Evolutionary conservation across 2,329 filamentous ascomycete genomes (phyloP).

Genomic region (Amphichorda felina): DNA sequence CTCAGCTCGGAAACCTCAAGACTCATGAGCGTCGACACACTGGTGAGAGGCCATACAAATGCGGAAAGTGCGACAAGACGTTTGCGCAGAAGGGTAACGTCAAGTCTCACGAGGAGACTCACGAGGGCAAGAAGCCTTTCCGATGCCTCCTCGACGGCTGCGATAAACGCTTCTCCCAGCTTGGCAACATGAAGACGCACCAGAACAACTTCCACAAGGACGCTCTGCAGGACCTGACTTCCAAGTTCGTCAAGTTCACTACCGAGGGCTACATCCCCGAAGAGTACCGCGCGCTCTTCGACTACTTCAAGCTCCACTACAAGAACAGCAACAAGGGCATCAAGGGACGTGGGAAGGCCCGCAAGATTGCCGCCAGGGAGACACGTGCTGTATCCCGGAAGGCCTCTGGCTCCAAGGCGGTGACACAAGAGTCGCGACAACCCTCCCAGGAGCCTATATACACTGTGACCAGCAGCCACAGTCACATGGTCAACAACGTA

Average conservation of each 20-base stretch:
- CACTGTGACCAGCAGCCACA: too few relatives aligned
- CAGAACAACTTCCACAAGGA: constrained; percentile 85
- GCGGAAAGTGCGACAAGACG: constrained; percentile 65
- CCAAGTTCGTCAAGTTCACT: constrained; percentile 56
- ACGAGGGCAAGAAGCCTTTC: constrained; percentile 67
- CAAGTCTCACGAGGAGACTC: constrained; percentile 70
- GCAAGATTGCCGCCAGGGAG: constrained; percentile 27
- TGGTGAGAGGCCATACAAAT: constrained; percentile 74
- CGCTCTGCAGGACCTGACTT: constrained; percentile 58
- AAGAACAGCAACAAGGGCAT: constrained; percentile 98
- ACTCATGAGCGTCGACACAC: constrained; percentile 83
- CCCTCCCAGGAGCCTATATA: too few relatives aligned
- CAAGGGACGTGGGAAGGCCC: constrained; percentile 84
- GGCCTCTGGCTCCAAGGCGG: not conserved
- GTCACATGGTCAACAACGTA: too few relatives aligned
- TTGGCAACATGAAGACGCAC: constrained; percentile 90
- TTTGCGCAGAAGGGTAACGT: constrained; percentile 85
- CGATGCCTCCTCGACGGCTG: constrained; percentile 74
- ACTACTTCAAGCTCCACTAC: constrained; percentile 80
- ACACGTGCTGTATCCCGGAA: not conserved
- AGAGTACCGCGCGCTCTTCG: constrained; percentile 63
- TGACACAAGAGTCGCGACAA: too few relatives aligned
- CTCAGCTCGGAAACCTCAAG: constrained; percentile 84
- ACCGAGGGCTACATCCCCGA: constrained; percentile 45
- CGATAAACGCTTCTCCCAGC: constrained; percentile 77